These are phyloP conservation scores for Plantago rigida DNA, from an alignment of 305 asterid species.

Conservation along the genomic window DNA sequence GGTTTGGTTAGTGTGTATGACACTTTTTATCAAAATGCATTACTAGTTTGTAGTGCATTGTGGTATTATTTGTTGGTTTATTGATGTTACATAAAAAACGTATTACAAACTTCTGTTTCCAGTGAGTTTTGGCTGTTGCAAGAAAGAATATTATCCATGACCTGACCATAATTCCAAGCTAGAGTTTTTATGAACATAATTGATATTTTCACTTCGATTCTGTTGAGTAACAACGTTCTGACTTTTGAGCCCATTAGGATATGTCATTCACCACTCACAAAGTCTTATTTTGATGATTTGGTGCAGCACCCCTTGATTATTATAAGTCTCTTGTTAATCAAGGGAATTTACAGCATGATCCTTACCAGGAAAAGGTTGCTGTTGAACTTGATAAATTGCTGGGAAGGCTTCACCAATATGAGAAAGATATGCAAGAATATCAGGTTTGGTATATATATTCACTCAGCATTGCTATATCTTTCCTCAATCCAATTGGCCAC, in stretches of 20 bases:
- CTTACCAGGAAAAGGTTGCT: constrained; percentile 83
- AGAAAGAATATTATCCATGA: not conserved
- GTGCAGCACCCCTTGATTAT: constrained; percentile 65
- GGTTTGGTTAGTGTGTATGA: too few species aligned
- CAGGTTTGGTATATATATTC: constrained; percentile 37
- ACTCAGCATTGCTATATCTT: not conserved
- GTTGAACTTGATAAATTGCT: constrained; percentile 63
- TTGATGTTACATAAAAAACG: too few species aligned
- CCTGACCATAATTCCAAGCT: constrained; percentile 3
- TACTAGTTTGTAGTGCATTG: not conserved
- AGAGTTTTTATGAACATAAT: not conserved
- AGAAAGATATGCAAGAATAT: constrained; percentile 81
- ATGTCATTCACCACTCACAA: not conserved
- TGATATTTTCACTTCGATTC: constrained; percentile 1
- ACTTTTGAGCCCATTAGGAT: not conserved
- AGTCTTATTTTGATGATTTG: constrained; percentile 20
- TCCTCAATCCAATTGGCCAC: too few species aligned
- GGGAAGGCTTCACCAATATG: constrained; percentile 66
- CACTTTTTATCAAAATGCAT: not conserved
- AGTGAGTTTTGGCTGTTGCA: not conserved
- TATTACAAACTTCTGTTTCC: constrained; percentile 15
- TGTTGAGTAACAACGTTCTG: not conserved
- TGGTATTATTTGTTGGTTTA: not conserved
- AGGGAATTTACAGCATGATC: constrained; percentile 76
- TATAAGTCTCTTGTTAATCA: constrained; percentile 67